Evolutionary conservation across 495 filamentous ascomycete genomes (phyloP).

Genomic region (Podospora pseudopauciseta): DNA sequence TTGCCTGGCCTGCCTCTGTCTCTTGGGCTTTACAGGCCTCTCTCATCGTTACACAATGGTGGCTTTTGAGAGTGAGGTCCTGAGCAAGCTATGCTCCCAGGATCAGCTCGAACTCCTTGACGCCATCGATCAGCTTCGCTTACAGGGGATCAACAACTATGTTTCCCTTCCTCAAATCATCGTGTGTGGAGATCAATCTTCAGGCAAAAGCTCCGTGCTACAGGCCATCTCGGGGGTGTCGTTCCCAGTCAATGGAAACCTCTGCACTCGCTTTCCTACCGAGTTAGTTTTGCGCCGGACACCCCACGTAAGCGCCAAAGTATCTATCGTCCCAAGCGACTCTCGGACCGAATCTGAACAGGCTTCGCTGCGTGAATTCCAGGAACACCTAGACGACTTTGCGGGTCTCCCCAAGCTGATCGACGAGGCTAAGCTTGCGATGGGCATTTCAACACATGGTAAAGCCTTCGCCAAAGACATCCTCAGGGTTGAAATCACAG

Average conservation of each 20-base stretch:
- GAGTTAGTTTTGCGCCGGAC: slow-evolving; percentile 55
- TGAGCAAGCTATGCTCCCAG: slow-evolving; percentile 36
- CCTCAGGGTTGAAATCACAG: slow-evolving; percentile 64
- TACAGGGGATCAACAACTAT: slow-evolving; percentile 51
- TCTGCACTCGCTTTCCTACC: slow-evolving; percentile 65
- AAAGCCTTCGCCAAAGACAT: slow-evolving; percentile 59
- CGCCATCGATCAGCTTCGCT: slow-evolving; percentile 55
- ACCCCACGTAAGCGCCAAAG: slow-evolving; percentile 32
- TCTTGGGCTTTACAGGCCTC: too few species aligned
- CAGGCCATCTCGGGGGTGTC: slow-evolving; percentile 68
- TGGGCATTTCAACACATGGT: slow-evolving; percentile 47
- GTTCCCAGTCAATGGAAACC: slow-evolving; percentile 57
- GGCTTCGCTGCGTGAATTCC: slow-evolving; percentile 20
- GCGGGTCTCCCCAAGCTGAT: slow-evolving; percentile 39
- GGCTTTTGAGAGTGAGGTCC: slow-evolving; percentile 2
- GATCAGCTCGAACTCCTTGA: slow-evolving; percentile 51
- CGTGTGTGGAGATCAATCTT: slow-evolving; percentile 67
- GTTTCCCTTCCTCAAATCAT: slow-evolving; percentile 64
- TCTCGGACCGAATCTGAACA: slow-evolving; percentile 25
- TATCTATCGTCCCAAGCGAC: slow-evolving; percentile 44
- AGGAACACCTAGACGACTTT: slow-evolving; percentile 34
- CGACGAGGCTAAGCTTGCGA: slow-evolving; percentile 47
- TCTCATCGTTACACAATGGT: not conserved
- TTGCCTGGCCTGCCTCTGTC: too few species aligned
- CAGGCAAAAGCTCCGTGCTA: slow-evolving; percentile 69